Percentiles rank a stretch among this genome's conserved stretches.
phyloP scores from a whole-genome alignment of 1,139 yeast species.

The Nakaseomyces uthaithaninus region DNA sequence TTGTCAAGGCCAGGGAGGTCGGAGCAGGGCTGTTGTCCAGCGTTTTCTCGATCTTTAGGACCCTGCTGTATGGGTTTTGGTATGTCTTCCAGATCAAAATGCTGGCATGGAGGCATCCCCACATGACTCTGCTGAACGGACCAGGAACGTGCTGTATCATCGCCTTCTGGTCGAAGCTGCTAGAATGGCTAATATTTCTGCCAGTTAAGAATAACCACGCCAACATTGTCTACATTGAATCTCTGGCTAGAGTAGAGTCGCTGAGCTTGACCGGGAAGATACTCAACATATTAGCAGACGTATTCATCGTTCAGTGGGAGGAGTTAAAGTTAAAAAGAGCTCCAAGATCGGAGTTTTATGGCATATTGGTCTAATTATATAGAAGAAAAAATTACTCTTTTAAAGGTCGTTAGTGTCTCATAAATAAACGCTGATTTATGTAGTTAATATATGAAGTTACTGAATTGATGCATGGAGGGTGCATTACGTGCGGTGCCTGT shows the following conservation, averaged over 20 bases:
- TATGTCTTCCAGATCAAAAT: slow-evolving; percentile 16
- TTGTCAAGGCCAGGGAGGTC: slow-evolving; percentile 64
- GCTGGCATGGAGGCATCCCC: slow-evolving; percentile 18
- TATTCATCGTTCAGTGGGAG: slow-evolving; percentile 91
- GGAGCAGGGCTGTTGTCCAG: slow-evolving; percentile 33
- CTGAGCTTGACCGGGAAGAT: slow-evolving; percentile 73
- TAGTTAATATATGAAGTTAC: no score
- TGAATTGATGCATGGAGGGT: no score
- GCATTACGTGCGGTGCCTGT: no score
- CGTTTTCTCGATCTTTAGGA: slow-evolving; percentile 16
- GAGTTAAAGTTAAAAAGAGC: slow-evolving; percentile 39
- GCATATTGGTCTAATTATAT: slow-evolving; percentile 46
- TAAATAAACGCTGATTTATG: no score
- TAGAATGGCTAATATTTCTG: slow-evolving; percentile 38
- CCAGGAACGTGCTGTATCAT: slow-evolving; percentile 78
- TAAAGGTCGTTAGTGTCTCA: background rate
- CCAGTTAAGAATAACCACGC: slow-evolving; percentile 38
- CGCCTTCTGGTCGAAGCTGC: slow-evolving; percentile 58
- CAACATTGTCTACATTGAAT: slow-evolving; percentile 71
- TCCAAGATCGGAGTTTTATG: slow-evolving; percentile 65
- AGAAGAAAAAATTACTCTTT: background rate
- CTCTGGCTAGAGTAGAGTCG: slow-evolving; percentile 72
- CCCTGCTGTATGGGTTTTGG: slow-evolving; percentile 19
- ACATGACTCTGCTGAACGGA: slow-evolving; percentile 63
- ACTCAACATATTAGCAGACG: slow-evolving; percentile 59